Base-by-base conservation (phyloP, 495 filamentous ascomycete species). In the Massariosphaeria phaeospora region DNA sequence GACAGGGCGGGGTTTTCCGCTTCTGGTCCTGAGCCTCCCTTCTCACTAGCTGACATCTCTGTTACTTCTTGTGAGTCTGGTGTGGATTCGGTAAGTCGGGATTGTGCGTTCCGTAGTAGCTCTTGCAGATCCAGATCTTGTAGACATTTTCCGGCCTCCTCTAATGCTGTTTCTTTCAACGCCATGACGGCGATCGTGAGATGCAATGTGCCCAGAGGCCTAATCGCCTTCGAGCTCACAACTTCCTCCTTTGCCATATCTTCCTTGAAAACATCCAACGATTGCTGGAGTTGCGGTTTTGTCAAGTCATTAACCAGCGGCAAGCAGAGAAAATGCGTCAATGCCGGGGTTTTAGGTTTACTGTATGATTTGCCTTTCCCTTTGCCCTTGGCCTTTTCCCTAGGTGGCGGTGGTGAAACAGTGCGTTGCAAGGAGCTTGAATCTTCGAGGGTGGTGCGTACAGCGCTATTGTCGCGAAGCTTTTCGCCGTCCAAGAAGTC, bases 321-420 rank as follows among this genome's bases (percentile, higher is more conserved):
- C 44, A 96, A 69, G 69, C 86, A 91, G 31, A 96, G 80, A 67
- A 95, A 95, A 68, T 96, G 91, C 0, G 91, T 96, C n/a, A 86
- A 76, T 15, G 70, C 72, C 15, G 75, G 73, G 31, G 67, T 71
- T 33, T 65, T 69, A 9, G 52, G 57, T 40, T 30, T 27, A 13
- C 29, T 26, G 17, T 31, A 21, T 30, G 41, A 6, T 29, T 52
- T 15, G 11, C 38, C 18, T 30, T 47, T 20, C 46, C 24, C 25
- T 30, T 54, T 42, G 42, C 35, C 3, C 20, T 43, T 38, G 26
- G 2, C 15, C 1, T 17, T 27, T 27, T 38, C n/a, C n/a, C 33
- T 21, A 26, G 35, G n/a, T 29, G 48, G 8, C 20, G 41, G 13
- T 46, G 48, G 27, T 13, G 40, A 39, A 31, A 48, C 17, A 17